Evolutionary conservation across 257 asterid species (phyloP).

Genomic region (Ehretia macrophylla): DNA sequence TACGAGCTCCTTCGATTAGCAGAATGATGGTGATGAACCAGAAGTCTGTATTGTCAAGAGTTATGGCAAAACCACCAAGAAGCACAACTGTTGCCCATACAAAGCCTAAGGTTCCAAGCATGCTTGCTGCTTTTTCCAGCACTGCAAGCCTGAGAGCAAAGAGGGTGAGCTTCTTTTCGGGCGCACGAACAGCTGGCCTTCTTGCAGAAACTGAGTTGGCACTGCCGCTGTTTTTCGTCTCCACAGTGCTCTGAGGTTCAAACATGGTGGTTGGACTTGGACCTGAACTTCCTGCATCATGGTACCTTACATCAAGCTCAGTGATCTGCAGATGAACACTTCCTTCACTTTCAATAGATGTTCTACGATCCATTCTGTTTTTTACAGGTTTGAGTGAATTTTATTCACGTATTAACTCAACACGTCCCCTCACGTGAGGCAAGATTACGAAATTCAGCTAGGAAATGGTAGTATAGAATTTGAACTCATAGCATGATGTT

Average conservation of each 20-base stretch:
- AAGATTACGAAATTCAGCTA: background rate
- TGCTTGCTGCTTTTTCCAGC: slow-evolving; percentile 78
- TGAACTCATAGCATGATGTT: no score
- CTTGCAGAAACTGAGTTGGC: slow-evolving; percentile 12
- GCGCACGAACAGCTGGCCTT: slow-evolving; percentile 44
- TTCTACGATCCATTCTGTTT: slow-evolving; percentile 40
- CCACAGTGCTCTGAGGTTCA: slow-evolving; percentile 38
- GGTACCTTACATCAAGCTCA: slow-evolving; percentile 24
- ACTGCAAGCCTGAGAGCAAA: slow-evolving; percentile 89
- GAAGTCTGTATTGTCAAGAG: slow-evolving; percentile 71
- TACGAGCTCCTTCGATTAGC: slow-evolving; percentile 66
- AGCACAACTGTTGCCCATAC: slow-evolving; percentile 95
- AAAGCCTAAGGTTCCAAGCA: slow-evolving; percentile 85
- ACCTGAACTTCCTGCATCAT: slow-evolving; percentile 27
- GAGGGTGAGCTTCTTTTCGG: slow-evolving; percentile 83
- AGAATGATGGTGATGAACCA: slow-evolving; percentile 85
- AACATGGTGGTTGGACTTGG: slow-evolving; percentile 27
- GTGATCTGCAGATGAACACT: slow-evolving; percentile 57
- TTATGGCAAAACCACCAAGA: slow-evolving; percentile 93
- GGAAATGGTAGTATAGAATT: background rate
- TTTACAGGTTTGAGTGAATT: background rate
- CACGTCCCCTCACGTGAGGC: no score
- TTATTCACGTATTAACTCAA: no score
- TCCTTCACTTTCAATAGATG: slow-evolving; percentile 41
- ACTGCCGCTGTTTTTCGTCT: slow-evolving; percentile 37